Evolutionary conservation across 768 basidiomycete genomes (phyloP), one percentile per base, ranked within the genome.

Genomic region (Imleria badia): DNA sequence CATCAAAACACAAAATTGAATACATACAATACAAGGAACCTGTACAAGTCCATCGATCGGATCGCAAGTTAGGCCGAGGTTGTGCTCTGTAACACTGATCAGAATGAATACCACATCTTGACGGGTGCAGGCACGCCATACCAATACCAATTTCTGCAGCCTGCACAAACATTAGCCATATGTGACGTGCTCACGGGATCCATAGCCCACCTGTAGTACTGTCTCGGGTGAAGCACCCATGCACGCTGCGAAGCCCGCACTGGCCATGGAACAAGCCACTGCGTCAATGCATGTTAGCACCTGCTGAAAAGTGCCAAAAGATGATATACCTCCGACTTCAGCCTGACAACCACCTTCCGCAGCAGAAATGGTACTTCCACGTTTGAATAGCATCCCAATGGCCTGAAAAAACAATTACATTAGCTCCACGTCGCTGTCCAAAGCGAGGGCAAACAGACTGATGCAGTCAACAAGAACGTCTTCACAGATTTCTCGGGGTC

Each of bases 251-350:
- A 96, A 95, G 1, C 91, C 95, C 43, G 87, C 94, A 50, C 87
- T 87, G 0, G 94, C 96, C 96, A 98, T 98, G 5, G 93, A 92
- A 65, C 92, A 93, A 2, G 96, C 95, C 39, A 98, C 96, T 82
- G 50, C 30, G 29, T 55, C 26, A 29, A 36, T 51, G n/a, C 23
- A 26, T 35, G 48, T 56, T 29, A 55, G 43, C 29, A 34, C 23
- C 20, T 38, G 42, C 13, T 22, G 17, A 52, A 41, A 33, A 52
- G 12, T 19, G n/a, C 13, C 15, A 12, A 22, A 29, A 19, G 36
- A 33, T 19, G 38, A 64, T 75, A 30, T 65, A 88, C 89, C 89
- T 69, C 95, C 95, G 5, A 98, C 95, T 75, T 96, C 94, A 19
- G 94, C 94, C 74, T 94, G 91, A 69, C 94, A 96, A 12, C 86